Conservation (phyloP, 441 rosid genomes). For the Omphalea diandra region DNA sequence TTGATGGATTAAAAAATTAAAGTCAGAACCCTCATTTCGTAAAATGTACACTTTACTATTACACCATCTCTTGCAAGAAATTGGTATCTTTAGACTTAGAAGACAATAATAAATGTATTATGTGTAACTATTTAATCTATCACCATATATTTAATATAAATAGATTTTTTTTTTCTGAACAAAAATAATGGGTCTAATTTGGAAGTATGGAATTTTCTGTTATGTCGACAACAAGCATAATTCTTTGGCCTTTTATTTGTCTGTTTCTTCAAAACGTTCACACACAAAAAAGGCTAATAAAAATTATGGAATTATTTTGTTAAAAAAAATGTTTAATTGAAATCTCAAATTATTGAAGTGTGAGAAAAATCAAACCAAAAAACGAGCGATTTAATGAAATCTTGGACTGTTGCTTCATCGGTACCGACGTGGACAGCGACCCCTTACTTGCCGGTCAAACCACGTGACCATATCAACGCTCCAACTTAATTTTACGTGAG, state of each 20-base stretch:
- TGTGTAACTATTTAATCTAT: too few species aligned
- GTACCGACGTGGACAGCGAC: constrained; percentile 33
- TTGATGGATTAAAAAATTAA: too few species aligned
- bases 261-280: constrained; percentile 35
- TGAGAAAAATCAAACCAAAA: neutral
- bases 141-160: too few species aligned
- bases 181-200: neutral
- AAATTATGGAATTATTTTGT: too few species aligned
- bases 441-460: constrained; percentile 34
- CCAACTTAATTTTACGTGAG: neutral
- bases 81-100: too few species aligned
- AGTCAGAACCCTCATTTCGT: too few species aligned
- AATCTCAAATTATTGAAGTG: neutral
- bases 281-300: constrained; percentile 6
- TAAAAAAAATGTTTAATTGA: neutral
- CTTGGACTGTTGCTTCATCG: constrained; percentile 29
- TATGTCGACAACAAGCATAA: constrained; percentile 33
- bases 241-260: constrained; percentile 8
- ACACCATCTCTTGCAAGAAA: too few species aligned
- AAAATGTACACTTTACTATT: too few species aligned
- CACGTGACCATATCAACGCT: constrained; percentile 19
- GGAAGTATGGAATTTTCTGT: constrained; percentile 22
- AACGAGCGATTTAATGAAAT: neutral
- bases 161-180: too few species aligned
- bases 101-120: too few species aligned